Conservation (phyloP, 1,284 basidiomycete genomes). For the Prillingera fragicola region DNA sequence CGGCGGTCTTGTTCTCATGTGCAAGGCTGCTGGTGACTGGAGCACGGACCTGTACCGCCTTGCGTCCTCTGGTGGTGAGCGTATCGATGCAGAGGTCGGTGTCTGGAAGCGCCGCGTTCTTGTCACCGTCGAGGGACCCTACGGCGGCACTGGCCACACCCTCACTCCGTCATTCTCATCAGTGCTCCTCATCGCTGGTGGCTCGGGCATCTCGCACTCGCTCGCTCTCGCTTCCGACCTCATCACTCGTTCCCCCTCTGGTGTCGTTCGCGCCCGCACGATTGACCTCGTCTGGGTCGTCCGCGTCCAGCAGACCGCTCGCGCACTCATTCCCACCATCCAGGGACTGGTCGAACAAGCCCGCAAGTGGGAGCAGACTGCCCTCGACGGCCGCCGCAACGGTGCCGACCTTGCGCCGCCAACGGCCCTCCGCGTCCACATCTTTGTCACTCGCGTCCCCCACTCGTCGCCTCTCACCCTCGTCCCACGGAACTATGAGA, state of each 20-base stretch:
- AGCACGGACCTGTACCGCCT: constrained; percentile 32
- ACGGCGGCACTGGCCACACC: constrained; percentile 43
- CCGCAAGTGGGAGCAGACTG: constrained; percentile 27
- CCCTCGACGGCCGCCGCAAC: constrained; percentile 22
- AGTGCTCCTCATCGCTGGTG: constrained; percentile 43
- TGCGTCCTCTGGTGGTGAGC: constrained; percentile 13
- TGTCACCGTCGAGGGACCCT: constrained; percentile 44
- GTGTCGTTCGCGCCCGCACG: constrained; percentile 41
- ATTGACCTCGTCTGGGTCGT: constrained; percentile 47
- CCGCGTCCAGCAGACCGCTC: constrained; percentile 34
- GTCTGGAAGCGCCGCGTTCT: constrained; percentile 10
- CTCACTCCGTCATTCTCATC: constrained; percentile 41
- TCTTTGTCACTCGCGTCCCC: constrained; percentile 41
- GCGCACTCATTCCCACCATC: constrained; percentile 35
- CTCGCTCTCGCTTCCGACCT: constrained; percentile 40
- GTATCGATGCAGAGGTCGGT: constrained; percentile 2
- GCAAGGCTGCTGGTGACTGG: constrained; percentile 45
- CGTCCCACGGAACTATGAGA: constrained; percentile 7
- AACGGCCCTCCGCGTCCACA: constrained; percentile 35
- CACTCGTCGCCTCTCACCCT: constrained; percentile 31
- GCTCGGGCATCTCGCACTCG: constrained; percentile 44
- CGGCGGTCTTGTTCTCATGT: constrained; percentile 40
- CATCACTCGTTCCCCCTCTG: constrained; percentile 30
- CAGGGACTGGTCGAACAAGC: constrained; percentile 37
- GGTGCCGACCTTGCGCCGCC: constrained; percentile 23